Evolutionary conservation across 768 basidiomycete species (phyloP), one percentile per base, ranked within the genome.

Genomic region (Mycena maculata): DNA sequence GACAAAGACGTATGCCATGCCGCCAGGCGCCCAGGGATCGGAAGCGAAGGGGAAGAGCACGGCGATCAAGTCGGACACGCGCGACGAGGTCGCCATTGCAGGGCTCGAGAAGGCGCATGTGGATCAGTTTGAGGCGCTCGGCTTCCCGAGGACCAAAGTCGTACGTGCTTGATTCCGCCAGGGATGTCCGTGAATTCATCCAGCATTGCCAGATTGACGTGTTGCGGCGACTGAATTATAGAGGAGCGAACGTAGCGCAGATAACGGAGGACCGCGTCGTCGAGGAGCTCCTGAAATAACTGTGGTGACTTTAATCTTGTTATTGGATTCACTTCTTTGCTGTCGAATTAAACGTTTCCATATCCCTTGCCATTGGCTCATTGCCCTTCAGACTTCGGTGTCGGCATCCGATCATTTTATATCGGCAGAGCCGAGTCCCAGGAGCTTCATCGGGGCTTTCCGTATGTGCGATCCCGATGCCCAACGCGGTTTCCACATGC

Each of bases 1-100:
- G 96, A 94, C 96, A 1, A 90, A 93, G 73, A 89, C 92, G 30
- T 98, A 98, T 76, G 96, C 96, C 3, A 92, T 91, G 54, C 68
- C 68, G 59, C 44, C 28, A 48, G 93, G 90, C 1, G 88, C 91
- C 4, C 82, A 79, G 22, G 73, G 76, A 13, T 83, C 83, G 71
- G 83, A 79, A 55, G 86, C 83, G 71, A 78, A 76, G 59, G 75
- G 74, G 60, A 81, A 77, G 53, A 78, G 75, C 63, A 82, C 83
- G 84, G 86, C 73, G 80, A 86, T 72, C 80, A 90, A 55, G 88
- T 85, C 41, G 83, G 91, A 73, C 27, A 56, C 63, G 22, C 74
- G 73, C 53, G 87, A 89, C 73, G 87, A 90, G 72, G 83, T 91
- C 18, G 91, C 90, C 27, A 87, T 91, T 70, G 96, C 96, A 11